A percentile compares a stretch with the other conserved stretches of the same genome.
These are phyloP conservation scores for Ophiostoma pallidulum DNA, from an alignment of 2,329 filamentous ascomycete species.

Conservation along the genomic window DNA sequence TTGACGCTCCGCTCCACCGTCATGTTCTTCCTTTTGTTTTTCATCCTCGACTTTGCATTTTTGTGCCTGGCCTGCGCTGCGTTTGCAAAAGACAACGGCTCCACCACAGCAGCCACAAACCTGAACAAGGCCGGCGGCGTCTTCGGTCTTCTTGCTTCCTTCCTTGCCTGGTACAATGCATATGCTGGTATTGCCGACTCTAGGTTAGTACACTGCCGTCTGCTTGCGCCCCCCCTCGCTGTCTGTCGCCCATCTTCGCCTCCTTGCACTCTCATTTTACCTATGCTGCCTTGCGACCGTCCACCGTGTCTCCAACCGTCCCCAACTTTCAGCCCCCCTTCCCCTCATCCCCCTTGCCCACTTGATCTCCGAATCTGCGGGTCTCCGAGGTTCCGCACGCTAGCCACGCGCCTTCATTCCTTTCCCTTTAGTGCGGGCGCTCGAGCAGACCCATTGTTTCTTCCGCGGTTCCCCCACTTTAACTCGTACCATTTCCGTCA, in stretches of 20 bases:
- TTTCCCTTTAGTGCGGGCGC: background rate
- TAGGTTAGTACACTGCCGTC: constrained; percentile 32
- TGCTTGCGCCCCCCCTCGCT: background rate
- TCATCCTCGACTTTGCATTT: constrained; percentile 67
- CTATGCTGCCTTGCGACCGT: background rate
- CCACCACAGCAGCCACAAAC: constrained; percentile 32
- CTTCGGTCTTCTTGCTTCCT: constrained; percentile 73
- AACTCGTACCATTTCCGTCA: background rate
- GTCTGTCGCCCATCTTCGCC: constrained; percentile 4
- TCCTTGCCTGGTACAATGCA: constrained; percentile 81
- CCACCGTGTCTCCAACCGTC: background rate
- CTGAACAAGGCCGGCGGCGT: constrained; percentile 64
- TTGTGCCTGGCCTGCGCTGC: constrained; percentile 60
- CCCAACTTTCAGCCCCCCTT: background rate
- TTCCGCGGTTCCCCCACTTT: no score
- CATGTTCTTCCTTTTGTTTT: constrained; percentile 69
- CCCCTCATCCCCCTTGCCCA: background rate
- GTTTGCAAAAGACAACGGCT: constrained; percentile 43
- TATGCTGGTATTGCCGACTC: constrained; percentile 70
- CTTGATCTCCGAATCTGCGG: background rate
- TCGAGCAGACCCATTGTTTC: no score
- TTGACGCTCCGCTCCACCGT: constrained; percentile 69
- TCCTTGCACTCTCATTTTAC: background rate
- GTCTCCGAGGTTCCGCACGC: background rate
- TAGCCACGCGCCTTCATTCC: background rate